Evolutionary conservation across 202 grass and related monocot species (phyloP).

Genomic region (Musa balbisiana): DNA sequence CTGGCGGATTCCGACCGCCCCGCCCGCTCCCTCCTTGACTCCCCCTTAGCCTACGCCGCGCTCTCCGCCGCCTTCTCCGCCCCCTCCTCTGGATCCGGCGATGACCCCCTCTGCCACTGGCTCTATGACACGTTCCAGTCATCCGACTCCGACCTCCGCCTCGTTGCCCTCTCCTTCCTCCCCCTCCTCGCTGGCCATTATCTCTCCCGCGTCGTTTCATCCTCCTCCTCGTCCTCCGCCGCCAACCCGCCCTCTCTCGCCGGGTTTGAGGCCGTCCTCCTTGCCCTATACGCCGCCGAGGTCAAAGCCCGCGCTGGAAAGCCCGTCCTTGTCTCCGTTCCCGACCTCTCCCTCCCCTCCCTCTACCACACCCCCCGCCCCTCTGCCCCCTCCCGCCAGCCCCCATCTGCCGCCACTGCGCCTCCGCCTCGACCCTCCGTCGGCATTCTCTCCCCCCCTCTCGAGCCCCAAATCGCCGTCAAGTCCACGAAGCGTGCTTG

Average conservation of each 20-base stretch:
- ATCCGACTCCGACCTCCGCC: conserved; percentile 78
- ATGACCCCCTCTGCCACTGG: conserved; percentile 82
- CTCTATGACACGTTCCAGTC: conserved; percentile 90
- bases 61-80: conserved; percentile 41
- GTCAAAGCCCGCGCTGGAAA: conserved; percentile 74
- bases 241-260: conserved; percentile 39
- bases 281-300: conserved; percentile 80
- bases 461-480: conserved; percentile 75
- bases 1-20: conserved; percentile 27
- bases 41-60: conserved; percentile 22
- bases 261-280: conserved; percentile 91
- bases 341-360: conserved; percentile 74
- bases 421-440: conserved; percentile 36
- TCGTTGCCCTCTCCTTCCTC: conserved; percentile 74
- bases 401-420: conserved; percentile 29
- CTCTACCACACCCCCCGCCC: conserved; percentile 62
- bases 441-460: conserved; percentile 64
- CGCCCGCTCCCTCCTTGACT: conserved; percentile 40
- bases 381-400: conserved; percentile 36
- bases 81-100: conserved; percentile 46
- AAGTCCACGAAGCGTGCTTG: conserved; percentile 83
- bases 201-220: conserved; percentile 52
- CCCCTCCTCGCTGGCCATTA: conserved; percentile 81
- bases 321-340: conserved; percentile 68
- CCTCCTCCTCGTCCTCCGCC: conserved; percentile 17